Conservation (phyloP, 164 flowering plant genomes). For the Liquidambar formosana region DNA sequence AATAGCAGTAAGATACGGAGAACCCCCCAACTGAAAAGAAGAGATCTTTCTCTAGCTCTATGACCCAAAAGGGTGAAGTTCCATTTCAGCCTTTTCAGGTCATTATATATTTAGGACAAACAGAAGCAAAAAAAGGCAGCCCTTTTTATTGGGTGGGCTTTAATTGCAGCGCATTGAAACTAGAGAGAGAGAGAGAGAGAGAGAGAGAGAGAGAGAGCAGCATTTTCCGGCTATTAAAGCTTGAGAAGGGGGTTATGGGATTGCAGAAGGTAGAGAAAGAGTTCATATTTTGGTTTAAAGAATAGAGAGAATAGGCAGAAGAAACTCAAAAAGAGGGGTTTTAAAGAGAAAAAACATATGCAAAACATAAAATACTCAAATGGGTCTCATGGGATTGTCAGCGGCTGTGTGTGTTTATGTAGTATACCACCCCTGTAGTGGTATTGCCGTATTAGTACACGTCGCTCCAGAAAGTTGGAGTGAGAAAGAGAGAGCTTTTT, state of each 20-base stretch:
- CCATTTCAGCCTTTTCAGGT: slow-evolving; percentile 20
- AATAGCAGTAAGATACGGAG: slow-evolving; percentile 17
- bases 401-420: background rate
- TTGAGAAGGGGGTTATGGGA: background rate
- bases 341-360: background rate
- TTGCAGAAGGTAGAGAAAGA: background rate
- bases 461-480: slow-evolving; percentile 49
- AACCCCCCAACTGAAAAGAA: slow-evolving; percentile 15
- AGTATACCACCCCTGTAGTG: slow-evolving; percentile 1
- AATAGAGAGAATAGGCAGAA: background rate
- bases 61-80: slow-evolving; percentile 15
- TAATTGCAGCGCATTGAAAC: background rate
- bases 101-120: slow-evolving; percentile 7
- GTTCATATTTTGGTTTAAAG: background rate
- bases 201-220: slow-evolving; percentile 1
- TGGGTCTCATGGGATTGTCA: background rate
- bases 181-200: background rate
- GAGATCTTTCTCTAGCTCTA: slow-evolving; percentile 20
- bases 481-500: slow-evolving; percentile 19
- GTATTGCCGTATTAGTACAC: slow-evolving; percentile 35
- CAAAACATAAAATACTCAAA: background rate
- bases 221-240: background rate
- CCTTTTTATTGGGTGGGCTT: slow-evolving; percentile 12
- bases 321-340: slow-evolving; percentile 4
- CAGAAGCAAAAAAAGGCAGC: slow-evolving; percentile 6